Base-by-base conservation (phyloP, 2,329 filamentous ascomycete genomes). In the Cytospora leucostoma region DNA sequence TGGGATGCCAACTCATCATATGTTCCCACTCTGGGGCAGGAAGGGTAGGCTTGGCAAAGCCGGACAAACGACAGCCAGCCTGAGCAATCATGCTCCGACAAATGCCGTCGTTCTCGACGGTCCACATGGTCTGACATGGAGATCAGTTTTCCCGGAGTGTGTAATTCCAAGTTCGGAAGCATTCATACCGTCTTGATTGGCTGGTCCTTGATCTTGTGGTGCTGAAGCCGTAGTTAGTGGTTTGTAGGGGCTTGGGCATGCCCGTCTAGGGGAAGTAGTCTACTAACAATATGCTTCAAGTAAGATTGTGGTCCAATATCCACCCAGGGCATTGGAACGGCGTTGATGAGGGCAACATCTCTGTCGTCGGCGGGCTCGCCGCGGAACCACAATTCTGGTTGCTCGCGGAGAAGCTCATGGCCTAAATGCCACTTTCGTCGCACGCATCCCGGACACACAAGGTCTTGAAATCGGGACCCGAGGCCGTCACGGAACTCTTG, bases 301-400 rank as follows among this genome's bases (percentile, higher is more conserved):
- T 10, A 59, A 1, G 50, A 63, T n/a, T 37, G 10, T 8, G 15
- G 1, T 17, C 61, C 61, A 32, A 54, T 5, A 2, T 63, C 8
- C 19, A 63, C 17, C 38, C 61, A 63, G 27, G 55, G 56, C 33
- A 63, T 11, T 2, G 32, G 32, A 8, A 3, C 3, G 33, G 56
- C 19, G 15, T 40, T 40, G 50, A 63, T 54, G 3, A 63, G 61
- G 53, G 56, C 61, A 19, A 40, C 37, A 17, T 63, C 61, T 55
- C 61, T 54, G 38, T 55, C 50, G 21, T 63, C 61, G 52, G 55
- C 15, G 27, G 51, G 21, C 2, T 44, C 17, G 32, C 17, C 34
- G 11, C 56, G 34, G 21, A 63, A 60, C 61, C 61, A 63, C 44
- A 19, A 13, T 7, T 32, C 15, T 19, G 56, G 56, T 8, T 54